A percentile compares a stretch with the other conserved stretches of the same genome.
These are phyloP conservation scores for Colletotrichum sp. DNA, from an alignment of 2,329 filamentous ascomycete species.

Conservation along the genomic window DNA sequence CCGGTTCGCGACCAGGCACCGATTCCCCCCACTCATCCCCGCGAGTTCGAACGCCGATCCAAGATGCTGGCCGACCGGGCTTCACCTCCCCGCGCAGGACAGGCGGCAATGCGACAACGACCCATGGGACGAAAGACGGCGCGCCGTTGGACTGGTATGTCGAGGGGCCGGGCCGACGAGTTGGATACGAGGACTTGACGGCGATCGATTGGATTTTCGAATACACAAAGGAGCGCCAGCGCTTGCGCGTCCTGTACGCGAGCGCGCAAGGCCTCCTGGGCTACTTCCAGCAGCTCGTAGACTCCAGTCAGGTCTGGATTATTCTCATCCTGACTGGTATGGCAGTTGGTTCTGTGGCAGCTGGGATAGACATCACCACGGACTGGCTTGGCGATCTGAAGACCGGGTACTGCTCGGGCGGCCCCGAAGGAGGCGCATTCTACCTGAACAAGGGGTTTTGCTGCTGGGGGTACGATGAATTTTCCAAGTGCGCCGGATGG, in stretches of 20 bases:
- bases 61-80: conserved; percentile 25
- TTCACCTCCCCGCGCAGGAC: conserved; percentile 16
- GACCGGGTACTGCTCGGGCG: conserved; percentile 82
- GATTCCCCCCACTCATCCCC: conserved; percentile 18
- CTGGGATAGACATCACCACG: conserved; percentile 86
- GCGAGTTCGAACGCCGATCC: conserved; percentile 18
- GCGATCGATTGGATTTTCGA: conserved; percentile 99
- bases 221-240: conserved; percentile 93
- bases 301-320: conserved; percentile 91
- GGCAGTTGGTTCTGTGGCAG: conserved; percentile 83
- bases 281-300: conserved; percentile 73
- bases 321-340: conserved; percentile 86
- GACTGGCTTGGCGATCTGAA: conserved; percentile 96
- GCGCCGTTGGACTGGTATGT: conserved; percentile 79
- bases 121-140: conserved; percentile 46
- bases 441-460: conserved; percentile 93
- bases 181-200: conserved; percentile 94
- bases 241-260: conserved; percentile 77
- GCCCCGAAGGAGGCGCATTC: conserved; percentile 79
- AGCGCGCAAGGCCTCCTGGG: conserved; percentile 74
- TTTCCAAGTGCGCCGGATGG: conserved; percentile 86
- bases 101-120: conserved; percentile 18
- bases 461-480: conserved; percentile 88
- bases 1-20: conserved; percentile 36
- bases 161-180: conserved; percentile 86